These are phyloP conservation scores for Fusarium sp. DNA, from an alignment of 2,329 filamentous ascomycete genomes.

Conservation along the genomic window DNA sequence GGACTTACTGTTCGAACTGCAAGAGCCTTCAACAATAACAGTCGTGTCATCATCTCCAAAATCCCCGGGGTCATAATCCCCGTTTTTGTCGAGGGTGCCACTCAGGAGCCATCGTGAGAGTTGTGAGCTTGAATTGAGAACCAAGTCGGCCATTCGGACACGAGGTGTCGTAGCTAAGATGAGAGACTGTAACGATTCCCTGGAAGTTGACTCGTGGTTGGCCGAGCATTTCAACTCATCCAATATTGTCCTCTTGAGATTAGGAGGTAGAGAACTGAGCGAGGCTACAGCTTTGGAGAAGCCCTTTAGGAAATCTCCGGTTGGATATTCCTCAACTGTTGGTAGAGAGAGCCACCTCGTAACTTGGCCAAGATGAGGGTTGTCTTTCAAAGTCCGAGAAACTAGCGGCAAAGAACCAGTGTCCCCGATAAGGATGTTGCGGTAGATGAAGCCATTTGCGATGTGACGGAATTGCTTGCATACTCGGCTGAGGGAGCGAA, in stretches of 20 bases:
- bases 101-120: not conserved
- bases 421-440: not conserved
- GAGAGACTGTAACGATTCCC: not conserved
- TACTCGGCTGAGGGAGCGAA: conserved; percentile 1
- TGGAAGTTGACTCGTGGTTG: not conserved
- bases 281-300: not conserved
- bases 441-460: not conserved
- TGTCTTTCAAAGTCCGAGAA: not conserved
- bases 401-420: not conserved
- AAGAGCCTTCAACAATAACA: not conserved
- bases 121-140: not conserved
- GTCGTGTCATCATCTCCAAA: not conserved
- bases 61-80: not conserved
- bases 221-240: not conserved
- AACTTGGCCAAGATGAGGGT: not conserved
- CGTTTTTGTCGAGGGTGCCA: not conserved
- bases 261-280: not conserved
- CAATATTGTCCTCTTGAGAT: not conserved
- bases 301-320: not conserved
- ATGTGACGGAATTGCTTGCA: not conserved
- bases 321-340: not conserved
- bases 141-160: not conserved
- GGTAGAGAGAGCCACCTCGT: not conserved
- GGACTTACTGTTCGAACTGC: not conserved
- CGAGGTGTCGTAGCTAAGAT: conserved; percentile 2